These are phyloP conservation scores for Tetracentron sinense DNA, from an alignment of 164 flowering plant genomes.

Conservation along the genomic window DNA sequence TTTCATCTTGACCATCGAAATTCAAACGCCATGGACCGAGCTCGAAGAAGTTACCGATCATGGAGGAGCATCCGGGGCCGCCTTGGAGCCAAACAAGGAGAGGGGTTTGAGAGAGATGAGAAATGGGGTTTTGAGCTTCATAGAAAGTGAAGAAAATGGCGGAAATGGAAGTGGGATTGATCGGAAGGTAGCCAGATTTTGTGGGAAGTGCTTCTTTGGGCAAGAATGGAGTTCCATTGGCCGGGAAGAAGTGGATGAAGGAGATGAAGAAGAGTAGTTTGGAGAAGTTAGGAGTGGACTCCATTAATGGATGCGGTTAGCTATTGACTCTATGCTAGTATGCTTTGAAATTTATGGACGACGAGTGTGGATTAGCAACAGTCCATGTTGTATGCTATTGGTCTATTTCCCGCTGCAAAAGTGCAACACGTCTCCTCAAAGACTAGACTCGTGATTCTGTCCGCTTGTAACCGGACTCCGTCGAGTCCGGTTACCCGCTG, in stretches of 20 bases:
- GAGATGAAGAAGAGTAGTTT: slow-evolving; percentile 19
- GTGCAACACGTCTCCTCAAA: too few species aligned
- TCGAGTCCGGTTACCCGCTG: too few species aligned
- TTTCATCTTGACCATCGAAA: background rate
- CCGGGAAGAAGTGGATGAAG: slow-evolving; percentile 3
- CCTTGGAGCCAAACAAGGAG: slow-evolving; percentile 85
- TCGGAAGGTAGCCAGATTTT: slow-evolving; percentile 66
- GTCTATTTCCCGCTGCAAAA: too few species aligned
- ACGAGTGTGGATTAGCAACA: too few species aligned
- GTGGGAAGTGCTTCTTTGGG: slow-evolving; percentile 68
- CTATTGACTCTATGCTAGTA: background rate
- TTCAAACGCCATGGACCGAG: slow-evolving; percentile 67
- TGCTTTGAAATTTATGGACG: too few species aligned
- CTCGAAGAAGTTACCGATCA: slow-evolving; percentile 72
- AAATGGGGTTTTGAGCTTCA: slow-evolving; percentile 55
- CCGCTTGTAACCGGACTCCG: too few species aligned
- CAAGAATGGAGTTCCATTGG: slow-evolving; percentile 19
- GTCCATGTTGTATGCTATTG: too few species aligned
- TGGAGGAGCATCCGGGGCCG: slow-evolving; percentile 89
- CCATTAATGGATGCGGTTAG: slow-evolving; percentile 10
- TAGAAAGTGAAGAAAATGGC: slow-evolving; percentile 73
- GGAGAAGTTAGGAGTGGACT: slow-evolving; percentile 14
- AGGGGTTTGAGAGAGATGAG: slow-evolving; percentile 53
- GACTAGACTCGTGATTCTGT: too few species aligned
- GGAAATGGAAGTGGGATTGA: slow-evolving; percentile 44